Evolutionary conservation across 108 stramenopile genomes (phyloP), one percentile per base, ranked within the genome.

Genomic region (Thalassiosira profunda): DNA sequence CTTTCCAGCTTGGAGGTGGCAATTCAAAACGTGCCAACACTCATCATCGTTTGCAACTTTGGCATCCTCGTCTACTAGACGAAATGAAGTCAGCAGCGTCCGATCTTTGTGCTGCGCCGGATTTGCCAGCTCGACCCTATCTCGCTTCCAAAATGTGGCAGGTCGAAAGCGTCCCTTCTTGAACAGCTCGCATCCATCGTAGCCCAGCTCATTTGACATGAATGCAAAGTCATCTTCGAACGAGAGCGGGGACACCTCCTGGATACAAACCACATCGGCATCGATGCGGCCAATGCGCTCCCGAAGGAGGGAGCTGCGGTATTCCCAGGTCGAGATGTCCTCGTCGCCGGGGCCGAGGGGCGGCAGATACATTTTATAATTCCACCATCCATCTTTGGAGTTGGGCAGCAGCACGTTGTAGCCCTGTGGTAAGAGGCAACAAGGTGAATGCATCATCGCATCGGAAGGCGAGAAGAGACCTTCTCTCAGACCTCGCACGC

Each of bases 371-470:
- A 92, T 94, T 68, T 97, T 97, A 69, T 92, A 97, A 41, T 75
- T 92, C 76, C 70, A 96, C 95, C 96, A 97, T 37, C 94, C 96
- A 67, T 97, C 96, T 20, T 75, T 58, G 30, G 84, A 86, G 57
- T 97, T 97, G 3, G 96, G 96, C 15, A 97, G 86, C 23, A 97
- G 67, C 0, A 97, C 84, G 63, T 97, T 96, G 69, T 86, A 96
- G 38, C 74, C 78, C 41, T 58, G 8, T 12, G 14, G 34, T n/a
- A n/a, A n/a, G n/a, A n/a, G n/a, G n/a, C n/a, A n/a, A n/a, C n/a
- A n/a, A n/a, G n/a, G n/a, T n/a, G n/a, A n/a, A n/a, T n/a, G n/a
- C n/a, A n/a, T n/a, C n/a, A n/a, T n/a, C n/a, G n/a, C n/a, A n/a
- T n/a, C n/a, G n/a, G n/a, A n/a, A n/a, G n/a, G n/a, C n/a, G n/a